Evolutionary conservation across 306 rosid genomes (phyloP).

Genomic region (Benincasa hispida): DNA sequence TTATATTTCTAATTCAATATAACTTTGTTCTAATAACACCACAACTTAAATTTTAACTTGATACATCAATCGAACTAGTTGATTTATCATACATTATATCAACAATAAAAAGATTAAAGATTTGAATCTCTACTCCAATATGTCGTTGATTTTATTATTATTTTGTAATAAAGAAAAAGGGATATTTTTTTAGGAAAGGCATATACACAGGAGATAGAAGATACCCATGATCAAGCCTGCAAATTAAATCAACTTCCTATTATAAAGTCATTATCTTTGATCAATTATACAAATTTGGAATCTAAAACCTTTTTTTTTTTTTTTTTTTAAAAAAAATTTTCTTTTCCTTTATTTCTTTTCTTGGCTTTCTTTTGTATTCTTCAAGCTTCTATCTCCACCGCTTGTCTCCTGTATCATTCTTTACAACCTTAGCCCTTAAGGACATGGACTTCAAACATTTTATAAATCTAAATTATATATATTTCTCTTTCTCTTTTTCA

Average conservation of each 20-base stretch:
- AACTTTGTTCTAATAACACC: too few species aligned
- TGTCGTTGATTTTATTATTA: too few species aligned
- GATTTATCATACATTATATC: too few species aligned
- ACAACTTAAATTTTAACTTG: too few species aligned
- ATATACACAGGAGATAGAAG: background rate
- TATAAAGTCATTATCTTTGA: background rate
- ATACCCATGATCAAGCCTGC: background rate
- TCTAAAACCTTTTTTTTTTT: background rate
- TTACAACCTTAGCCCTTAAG: background rate
- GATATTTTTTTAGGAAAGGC: background rate
- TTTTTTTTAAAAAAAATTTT: too few species aligned
- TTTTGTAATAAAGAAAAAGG: too few species aligned
- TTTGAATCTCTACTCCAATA: too few species aligned
- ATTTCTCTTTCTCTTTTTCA: background rate
- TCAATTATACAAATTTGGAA: background rate
- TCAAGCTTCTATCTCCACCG: constrained; percentile 42
- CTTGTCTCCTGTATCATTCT: constrained; percentile 29
- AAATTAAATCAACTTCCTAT: background rate
- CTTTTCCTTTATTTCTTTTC: background rate
- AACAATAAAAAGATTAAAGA: too few species aligned
- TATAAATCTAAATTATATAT: background rate
- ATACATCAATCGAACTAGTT: too few species aligned
- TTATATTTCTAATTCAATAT: too few species aligned
- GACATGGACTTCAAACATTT: background rate
- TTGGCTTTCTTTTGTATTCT: constrained; percentile 34